Percentiles rank a stretch among this genome's conserved stretches.
These are phyloP conservation scores for Iberis pinnata DNA, from an alignment of 345 rosid genomes.

Conservation along the genomic window DNA sequence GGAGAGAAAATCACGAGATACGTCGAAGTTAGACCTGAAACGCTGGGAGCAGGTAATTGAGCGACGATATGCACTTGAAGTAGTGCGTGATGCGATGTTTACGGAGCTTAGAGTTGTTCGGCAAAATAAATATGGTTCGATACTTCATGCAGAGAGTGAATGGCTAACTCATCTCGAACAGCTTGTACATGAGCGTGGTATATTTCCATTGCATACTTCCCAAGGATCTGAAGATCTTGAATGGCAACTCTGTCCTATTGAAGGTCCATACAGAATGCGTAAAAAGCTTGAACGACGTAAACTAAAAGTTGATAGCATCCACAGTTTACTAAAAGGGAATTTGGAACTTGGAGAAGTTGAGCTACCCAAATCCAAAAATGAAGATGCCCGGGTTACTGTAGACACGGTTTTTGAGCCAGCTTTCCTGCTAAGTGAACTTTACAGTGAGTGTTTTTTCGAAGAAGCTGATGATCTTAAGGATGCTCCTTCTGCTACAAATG, in stretches of 20 bases:
- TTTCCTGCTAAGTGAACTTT: constrained; percentile 60
- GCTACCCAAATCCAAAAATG: constrained; percentile 46
- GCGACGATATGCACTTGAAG: constrained; percentile 89
- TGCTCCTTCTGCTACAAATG: constrained; percentile 62
- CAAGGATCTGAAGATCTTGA: constrained; percentile 56
- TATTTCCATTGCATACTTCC: constrained; percentile 72
- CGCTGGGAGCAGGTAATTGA: constrained; percentile 97
- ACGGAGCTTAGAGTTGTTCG: constrained; percentile 98
- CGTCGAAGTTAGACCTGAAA: constrained; percentile 64
- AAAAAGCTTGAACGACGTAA: constrained; percentile 92
- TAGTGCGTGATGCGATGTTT: constrained; percentile 92
- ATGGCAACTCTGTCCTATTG: constrained; percentile 99
- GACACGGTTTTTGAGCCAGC: constrained; percentile 60
- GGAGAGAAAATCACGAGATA: constrained; percentile 82
- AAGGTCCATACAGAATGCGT: constrained; percentile 99
- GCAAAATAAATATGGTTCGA: constrained; percentile 99
- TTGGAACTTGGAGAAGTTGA: constrained; percentile 69
- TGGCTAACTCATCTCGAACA: constrained; percentile 97
- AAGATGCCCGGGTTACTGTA: constrained; percentile 51
- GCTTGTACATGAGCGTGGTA: constrained; percentile 95
- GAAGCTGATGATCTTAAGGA: constrained; percentile 46
- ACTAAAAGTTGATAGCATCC: constrained; percentile 70
- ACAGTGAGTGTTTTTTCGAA: constrained; percentile 50
- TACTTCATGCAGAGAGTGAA: constrained; percentile 98
- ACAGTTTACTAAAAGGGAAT: constrained; percentile 65